Conservation (phyloP, 208 protist species). For the Herpetomonas tarakana region DNA sequence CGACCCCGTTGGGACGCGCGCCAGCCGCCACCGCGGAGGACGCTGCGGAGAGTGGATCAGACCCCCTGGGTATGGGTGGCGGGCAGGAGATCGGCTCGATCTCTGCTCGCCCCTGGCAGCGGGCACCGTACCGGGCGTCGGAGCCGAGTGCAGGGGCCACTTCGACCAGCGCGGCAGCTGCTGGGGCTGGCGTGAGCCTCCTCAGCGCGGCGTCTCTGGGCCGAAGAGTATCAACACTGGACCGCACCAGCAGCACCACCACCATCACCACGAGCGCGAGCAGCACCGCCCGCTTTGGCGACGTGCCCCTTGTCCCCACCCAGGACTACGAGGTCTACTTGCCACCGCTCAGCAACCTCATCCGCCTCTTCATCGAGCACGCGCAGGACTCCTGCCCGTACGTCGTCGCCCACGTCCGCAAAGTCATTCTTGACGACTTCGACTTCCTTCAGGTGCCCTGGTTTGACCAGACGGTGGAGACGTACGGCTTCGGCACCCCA, state of each 20-base stretch:
- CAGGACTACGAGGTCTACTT: constrained; percentile 11
- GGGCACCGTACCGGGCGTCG: background rate
- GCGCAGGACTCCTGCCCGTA: constrained; percentile 67
- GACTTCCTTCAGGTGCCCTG: constrained; percentile 46
- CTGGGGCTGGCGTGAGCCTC: background rate
- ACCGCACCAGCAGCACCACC: background rate
- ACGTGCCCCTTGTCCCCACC: background rate
- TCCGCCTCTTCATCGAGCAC: constrained; percentile 46
- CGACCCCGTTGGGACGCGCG: background rate
- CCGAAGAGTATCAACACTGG: too few relatives aligned
- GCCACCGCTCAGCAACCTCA: constrained; percentile 48
- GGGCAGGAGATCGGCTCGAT: too few relatives aligned
- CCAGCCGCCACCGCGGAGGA: too few relatives aligned
- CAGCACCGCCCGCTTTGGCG: background rate
- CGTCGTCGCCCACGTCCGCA: constrained; percentile 48
- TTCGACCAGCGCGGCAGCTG: background rate
- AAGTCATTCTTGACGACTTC: constrained; percentile 61
- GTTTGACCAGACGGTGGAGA: constrained; percentile 27
- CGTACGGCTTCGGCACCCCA: constrained; percentile 7
- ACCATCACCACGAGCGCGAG: background rate
- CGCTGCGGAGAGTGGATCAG: too few relatives aligned
- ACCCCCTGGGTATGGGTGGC: background rate
- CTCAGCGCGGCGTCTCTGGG: too few relatives aligned
- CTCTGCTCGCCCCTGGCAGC: background rate
- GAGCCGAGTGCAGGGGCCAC: too few relatives aligned